These are phyloP conservation scores for Phellopilus nigrolimitatus DNA, from an alignment of 1,284 basidiomycete species.

Conservation along the genomic window DNA sequence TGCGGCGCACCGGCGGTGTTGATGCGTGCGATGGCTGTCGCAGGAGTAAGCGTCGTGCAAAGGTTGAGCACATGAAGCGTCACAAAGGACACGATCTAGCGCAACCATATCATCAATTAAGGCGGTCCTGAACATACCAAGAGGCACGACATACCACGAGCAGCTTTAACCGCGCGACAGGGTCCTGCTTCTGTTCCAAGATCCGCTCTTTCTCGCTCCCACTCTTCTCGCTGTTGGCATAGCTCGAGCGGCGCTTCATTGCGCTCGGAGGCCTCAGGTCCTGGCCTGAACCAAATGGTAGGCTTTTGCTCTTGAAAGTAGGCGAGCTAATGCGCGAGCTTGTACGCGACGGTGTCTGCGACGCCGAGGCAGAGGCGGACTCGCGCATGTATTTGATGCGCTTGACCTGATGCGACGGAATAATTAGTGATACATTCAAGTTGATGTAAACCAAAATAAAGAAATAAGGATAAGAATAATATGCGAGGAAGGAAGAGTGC, in stretches of 20 bases:
- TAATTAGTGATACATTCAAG: not conserved
- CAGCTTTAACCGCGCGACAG: slow-evolving; percentile 86
- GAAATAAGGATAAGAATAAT: not conserved
- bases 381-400: slow-evolving; percentile 19
- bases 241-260: slow-evolving; percentile 6
- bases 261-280: slow-evolving; percentile 11
- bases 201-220: slow-evolving; percentile 33
- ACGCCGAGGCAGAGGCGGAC: slow-evolving; percentile 2
- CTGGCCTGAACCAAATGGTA: not conserved
- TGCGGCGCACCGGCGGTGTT: slow-evolving; percentile 31
- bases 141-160: slow-evolving; percentile 55
- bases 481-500: not conserved
- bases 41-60: slow-evolving; percentile 84
- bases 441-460: not conserved
- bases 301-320: slow-evolving; percentile 9
- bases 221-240: slow-evolving; percentile 25
- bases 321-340: slow-evolving; percentile 13
- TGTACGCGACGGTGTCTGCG: slow-evolving; percentile 8
- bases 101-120: too few relatives aligned
- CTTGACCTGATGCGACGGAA: slow-evolving; percentile 13
- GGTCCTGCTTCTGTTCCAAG: slow-evolving; percentile 60
- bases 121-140: slow-evolving; percentile 3
- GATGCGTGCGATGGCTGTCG: slow-evolving; percentile 58
- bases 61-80: slow-evolving; percentile 90
- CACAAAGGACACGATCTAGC: slow-evolving; percentile 81